phyloP scores from a whole-genome alignment of 2,329 filamentous ascomycete genomes.

The Metarhizium humberi region DNA sequence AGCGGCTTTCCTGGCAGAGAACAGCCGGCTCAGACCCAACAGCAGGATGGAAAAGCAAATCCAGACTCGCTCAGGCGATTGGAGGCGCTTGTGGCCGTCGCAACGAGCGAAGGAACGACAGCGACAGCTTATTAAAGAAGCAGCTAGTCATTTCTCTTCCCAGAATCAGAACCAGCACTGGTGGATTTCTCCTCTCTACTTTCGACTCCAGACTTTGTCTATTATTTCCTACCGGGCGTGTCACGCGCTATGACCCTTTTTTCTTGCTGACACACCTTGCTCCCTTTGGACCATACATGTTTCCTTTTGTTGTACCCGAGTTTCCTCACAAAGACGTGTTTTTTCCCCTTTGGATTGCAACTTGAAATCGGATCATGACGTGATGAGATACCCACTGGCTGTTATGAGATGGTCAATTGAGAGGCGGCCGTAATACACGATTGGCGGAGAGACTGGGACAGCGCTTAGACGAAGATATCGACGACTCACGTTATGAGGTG shows the following conservation, averaged over 20 bases:
- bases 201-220: not conserved
- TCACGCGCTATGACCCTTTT: not conserved
- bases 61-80: slow-evolving; percentile 27
- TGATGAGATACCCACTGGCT: slow-evolving; percentile 15
- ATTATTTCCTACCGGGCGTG: not conserved
- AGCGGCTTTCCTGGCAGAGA: slow-evolving; percentile 37
- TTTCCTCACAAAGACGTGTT: not conserved
- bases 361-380: slow-evolving; percentile 7
- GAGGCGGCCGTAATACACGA: slow-evolving; percentile 2
- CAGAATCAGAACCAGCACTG: not conserved
- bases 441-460: slow-evolving; percentile 2
- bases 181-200: not conserved
- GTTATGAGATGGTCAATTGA: slow-evolving; percentile 10
- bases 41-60: slow-evolving; percentile 19
- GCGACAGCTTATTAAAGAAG: slow-evolving; percentile 28
- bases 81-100: slow-evolving; percentile 34
- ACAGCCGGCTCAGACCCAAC: slow-evolving; percentile 15
- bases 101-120: slow-evolving; percentile 33
- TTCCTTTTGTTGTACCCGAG: not conserved
- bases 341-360: not conserved
- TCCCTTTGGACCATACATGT: not conserved
- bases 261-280: not conserved
- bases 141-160: not conserved
- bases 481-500: slow-evolving; percentile 8
- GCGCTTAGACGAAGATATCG: slow-evolving; percentile 7